These are phyloP conservation scores for Cladochytrium tenue DNA, from an alignment of 371 early-diverging fungal genomes.

Conservation along the genomic window DNA sequence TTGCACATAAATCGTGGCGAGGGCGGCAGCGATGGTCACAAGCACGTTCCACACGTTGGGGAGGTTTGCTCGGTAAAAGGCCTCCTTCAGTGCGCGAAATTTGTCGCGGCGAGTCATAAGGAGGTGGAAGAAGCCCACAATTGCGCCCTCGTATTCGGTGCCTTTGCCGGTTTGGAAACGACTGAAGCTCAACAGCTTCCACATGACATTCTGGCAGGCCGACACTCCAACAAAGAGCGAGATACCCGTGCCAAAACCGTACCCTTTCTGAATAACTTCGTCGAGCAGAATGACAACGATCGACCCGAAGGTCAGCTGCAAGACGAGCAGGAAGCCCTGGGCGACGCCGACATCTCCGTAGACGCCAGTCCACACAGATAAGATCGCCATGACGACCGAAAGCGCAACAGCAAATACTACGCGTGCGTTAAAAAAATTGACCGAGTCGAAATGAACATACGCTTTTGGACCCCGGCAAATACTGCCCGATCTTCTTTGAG, in stretches of 20 bases:
- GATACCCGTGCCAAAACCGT: constrained; percentile 99
- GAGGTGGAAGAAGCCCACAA: constrained; percentile 94
- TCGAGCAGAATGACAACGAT: constrained; percentile 97
- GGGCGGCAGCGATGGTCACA: constrained; percentile 90
- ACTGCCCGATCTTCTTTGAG: constrained; percentile 98
- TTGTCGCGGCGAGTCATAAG: constrained; percentile 96
- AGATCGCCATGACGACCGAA: constrained; percentile 96
- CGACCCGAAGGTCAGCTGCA: constrained; percentile 97
- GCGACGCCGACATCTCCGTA: constrained; percentile 97
- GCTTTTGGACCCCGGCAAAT: constrained; percentile 97
- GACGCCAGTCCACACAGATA: constrained; percentile 96
- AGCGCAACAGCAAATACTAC: constrained; percentile 63
- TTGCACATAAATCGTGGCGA: constrained; percentile 97
- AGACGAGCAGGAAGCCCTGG: constrained; percentile 88
- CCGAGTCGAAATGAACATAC: constrained; percentile 51
- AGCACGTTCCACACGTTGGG: constrained; percentile 96
- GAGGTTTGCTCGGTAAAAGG: constrained; percentile 93
- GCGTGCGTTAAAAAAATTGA: background rate
- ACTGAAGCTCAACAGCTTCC: constrained; percentile 98
- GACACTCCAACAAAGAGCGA: constrained; percentile 99
- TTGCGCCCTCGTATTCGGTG: constrained; percentile 98
- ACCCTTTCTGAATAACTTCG: constrained; percentile 99
- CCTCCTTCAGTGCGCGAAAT: constrained; percentile 96
- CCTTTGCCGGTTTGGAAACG: constrained; percentile 93
- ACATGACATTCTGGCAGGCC: constrained; percentile 98